phyloP scores from a whole-genome alignment of 2,329 filamentous ascomycete species.

The Fusarium sulawesiense region DNA sequence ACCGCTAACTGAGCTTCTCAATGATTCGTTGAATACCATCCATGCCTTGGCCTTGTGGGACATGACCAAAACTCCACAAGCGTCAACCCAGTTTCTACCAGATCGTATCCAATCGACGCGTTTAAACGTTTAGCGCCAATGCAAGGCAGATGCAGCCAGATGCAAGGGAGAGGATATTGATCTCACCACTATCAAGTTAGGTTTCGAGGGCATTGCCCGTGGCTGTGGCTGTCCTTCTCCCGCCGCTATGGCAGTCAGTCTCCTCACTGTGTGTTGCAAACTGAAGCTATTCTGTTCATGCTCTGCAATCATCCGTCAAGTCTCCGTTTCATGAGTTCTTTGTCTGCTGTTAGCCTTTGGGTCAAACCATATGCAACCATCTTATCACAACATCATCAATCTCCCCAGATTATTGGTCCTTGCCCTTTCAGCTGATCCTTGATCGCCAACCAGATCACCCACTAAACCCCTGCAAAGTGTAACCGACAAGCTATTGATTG shows the following conservation, averaged over 20 bases:
- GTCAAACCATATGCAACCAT: slow-evolving; percentile 33
- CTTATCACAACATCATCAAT: slow-evolving; percentile 24
- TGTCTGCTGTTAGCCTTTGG: neutral
- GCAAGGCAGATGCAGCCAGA: slow-evolving; percentile 10
- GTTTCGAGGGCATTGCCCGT: neutral
- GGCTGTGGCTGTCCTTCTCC: neutral
- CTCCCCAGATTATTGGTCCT: slow-evolving; percentile 20
- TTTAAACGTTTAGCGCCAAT: slow-evolving; percentile 25
- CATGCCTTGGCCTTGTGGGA: slow-evolving; percentile 33
- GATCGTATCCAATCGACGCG: slow-evolving; percentile 40
- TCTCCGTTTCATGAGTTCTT: neutral
- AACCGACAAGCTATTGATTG: slow-evolving; percentile 10
- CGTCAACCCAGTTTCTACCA: slow-evolving; percentile 19
- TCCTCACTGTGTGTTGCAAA: neutral
- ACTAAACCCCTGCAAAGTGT: slow-evolving; percentile 15
- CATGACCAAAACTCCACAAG: slow-evolving; percentile 28
- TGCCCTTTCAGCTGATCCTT: slow-evolving; percentile 26
- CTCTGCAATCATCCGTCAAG: neutral
- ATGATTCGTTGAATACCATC: slow-evolving; percentile 27
- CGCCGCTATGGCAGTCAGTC: neutral
- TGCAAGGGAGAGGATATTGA: slow-evolving; percentile 41
- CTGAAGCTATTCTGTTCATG: neutral
- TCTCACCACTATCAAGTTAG: slow-evolving; percentile 1
- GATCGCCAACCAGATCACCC: slow-evolving; percentile 27
- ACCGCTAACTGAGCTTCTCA: slow-evolving; percentile 25